These are phyloP conservation scores for Botryotinia narcissicola DNA, from an alignment of 2,329 filamentous ascomycete genomes.

Conservation along the genomic window DNA sequence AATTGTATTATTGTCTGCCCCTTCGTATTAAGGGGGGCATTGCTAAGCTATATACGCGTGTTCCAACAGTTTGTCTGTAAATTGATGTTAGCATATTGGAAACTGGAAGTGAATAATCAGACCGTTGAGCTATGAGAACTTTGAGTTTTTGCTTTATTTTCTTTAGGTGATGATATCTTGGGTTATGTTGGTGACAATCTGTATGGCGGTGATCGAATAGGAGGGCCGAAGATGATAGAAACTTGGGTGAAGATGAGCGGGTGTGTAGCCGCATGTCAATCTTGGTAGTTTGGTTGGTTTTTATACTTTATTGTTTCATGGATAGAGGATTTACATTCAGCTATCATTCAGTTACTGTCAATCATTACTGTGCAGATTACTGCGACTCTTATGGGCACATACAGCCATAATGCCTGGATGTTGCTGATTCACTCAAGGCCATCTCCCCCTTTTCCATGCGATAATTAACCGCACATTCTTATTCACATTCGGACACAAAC, in stretches of 20 bases:
- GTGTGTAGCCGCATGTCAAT: background rate
- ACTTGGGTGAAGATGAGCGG: background rate
- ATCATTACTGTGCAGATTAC: accelerated
- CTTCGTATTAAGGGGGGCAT: too few species aligned
- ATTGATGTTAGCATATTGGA: background rate
- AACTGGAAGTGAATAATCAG: background rate
- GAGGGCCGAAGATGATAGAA: background rate
- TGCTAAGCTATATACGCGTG: too few species aligned
- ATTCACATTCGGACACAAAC: background rate
- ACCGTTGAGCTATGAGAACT: background rate
- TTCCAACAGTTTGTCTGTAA: background rate
- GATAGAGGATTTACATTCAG: accelerated
- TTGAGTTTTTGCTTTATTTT: background rate
- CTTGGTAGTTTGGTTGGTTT: too few species aligned
- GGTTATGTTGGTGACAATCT: background rate
- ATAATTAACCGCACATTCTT: background rate
- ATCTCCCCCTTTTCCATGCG: background rate
- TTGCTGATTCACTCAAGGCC: background rate
- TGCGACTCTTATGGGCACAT: background rate
- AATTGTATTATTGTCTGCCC: too few species aligned
- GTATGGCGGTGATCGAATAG: background rate
- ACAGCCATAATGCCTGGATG: accelerated
- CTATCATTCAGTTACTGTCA: background rate
- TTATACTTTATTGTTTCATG: background rate
- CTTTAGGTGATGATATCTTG: accelerated